Percentiles rank a stretch among this genome's conserved stretches.
Evolutionary conservation across 768 basidiomycete genomes (phyloP).

Genomic region (Mycena rosella): DNA sequence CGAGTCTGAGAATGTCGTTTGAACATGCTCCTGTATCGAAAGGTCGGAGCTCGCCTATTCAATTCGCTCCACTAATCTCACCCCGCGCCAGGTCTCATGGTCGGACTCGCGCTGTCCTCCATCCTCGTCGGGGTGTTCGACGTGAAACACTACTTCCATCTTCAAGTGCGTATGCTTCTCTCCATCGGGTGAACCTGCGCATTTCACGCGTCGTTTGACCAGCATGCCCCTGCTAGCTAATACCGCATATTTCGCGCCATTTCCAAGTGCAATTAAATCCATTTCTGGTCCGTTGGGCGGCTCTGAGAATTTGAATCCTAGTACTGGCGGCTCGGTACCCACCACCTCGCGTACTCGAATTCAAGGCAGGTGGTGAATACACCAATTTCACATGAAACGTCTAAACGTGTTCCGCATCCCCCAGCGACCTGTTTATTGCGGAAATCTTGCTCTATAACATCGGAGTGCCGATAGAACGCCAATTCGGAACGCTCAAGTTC

Average conservation of each 20-base stretch:
- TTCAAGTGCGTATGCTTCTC: conserved; percentile 75
- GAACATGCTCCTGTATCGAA: conserved; percentile 89
- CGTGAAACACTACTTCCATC: conserved; percentile 88
- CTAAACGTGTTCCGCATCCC: background rate
- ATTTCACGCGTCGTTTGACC: conserved; percentile 32
- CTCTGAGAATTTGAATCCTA: conserved; percentile 48
- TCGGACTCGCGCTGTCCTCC: conserved; percentile 78
- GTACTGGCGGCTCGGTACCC: conserved; percentile 87
- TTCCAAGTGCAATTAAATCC: conserved; percentile 79
- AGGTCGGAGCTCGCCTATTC: conserved; percentile 57
- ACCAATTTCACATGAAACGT: background rate
- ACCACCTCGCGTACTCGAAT: conserved; percentile 84
- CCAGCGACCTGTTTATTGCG: conserved; percentile 82
- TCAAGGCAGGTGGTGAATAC: conserved; percentile 52
- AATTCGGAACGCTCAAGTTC: conserved; percentile 90
- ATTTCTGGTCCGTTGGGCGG: conserved; percentile 17
- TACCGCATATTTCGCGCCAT: conserved; percentile 91
- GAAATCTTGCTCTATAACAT: conserved; percentile 81
- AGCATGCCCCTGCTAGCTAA: conserved; percentile 61
- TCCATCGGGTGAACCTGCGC: conserved; percentile 2
- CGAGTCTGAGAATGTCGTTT: conserved; percentile 71
- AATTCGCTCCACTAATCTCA: conserved; percentile 6
- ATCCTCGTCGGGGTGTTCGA: conserved; percentile 84
- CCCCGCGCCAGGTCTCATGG: conserved; percentile 75
- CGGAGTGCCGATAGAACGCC: conserved; percentile 80